Evolutionary conservation across 768 basidiomycete genomes (phyloP), one percentile per base, ranked within the genome.

Genomic region (Collybia sp.): DNA sequence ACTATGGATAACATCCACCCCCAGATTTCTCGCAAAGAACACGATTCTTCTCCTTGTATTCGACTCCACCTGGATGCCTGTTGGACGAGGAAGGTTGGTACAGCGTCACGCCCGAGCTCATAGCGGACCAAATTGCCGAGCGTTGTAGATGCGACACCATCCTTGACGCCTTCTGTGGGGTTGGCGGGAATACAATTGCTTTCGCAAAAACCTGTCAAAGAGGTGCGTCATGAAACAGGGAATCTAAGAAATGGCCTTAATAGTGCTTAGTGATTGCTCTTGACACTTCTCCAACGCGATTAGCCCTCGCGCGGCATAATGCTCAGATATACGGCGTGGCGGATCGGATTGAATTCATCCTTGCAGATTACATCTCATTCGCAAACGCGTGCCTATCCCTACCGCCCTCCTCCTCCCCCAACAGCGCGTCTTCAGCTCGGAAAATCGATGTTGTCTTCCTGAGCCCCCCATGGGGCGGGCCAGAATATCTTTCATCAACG

Each of bases 31-130:
- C 76, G 5, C 95, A 98, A 62, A 75, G 95, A 30, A 74, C 79
- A 44, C 80, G 91, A 1, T 83, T 80, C 53, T 93, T 98, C 61
- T 87, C 87, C 0, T 66, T 80, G 25, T 93, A 92, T 54, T 77
- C 83, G 18, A 64, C 81, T 13, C 63, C 64, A 10, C 72, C 75
- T 0, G 93, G 93, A 0, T 91, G 93, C 59, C 72, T 96, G 2
- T 69, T 98, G 10, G 96, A 98, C 52, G 82, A 88, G 53, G 92
- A 95, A 61, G 95, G 95, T n/a, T 97, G 94, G 95, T 98, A 88
- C 66, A 93, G 88, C 50, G 85, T 98, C 48, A 99, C 96, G 0
- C 95, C 96, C 0, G 93, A 98, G 57, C 75, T 75, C 33, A 82
- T 99, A n/a, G 96, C 94, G 6, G 66, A 79, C 49, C 93, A 92